Conservation (phyloP, 129 eudicot species). For the Pulicaria dysenterica region DNA sequence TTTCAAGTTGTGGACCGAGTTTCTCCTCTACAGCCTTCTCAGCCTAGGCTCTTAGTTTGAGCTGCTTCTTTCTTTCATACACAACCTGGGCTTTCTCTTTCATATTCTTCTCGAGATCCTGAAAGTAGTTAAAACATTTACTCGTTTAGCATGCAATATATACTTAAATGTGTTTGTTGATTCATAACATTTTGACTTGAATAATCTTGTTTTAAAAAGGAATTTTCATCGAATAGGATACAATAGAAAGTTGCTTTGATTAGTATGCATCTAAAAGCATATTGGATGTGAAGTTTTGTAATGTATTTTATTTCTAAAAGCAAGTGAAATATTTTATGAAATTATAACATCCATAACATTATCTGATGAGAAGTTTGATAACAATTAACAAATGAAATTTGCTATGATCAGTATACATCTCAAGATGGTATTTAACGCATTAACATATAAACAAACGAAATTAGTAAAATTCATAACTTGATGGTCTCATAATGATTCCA, state of each 20-base stretch:
- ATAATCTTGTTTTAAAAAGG: no score
- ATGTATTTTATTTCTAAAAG: no score
- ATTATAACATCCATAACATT: background rate
- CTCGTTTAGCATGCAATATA: no score
- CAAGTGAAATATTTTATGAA: no score
- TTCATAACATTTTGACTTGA: no score
- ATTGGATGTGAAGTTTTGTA: no score
- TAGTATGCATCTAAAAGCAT: no score
- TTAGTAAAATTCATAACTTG: slow-evolving; percentile 39
- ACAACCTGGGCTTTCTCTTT: slow-evolving; percentile 68
- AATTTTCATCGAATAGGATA: no score
- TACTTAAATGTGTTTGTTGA: no score
- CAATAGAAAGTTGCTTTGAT: no score
- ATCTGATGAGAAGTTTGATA: background rate
- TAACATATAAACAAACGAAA: background rate
- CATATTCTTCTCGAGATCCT: slow-evolving; percentile 92
- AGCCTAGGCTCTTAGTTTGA: slow-evolving; percentile 65
- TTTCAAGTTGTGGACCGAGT: slow-evolving; percentile 71
- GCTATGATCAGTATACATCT: background rate
- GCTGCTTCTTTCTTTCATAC: slow-evolving; percentile 81
- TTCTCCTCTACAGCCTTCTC: slow-evolving; percentile 78
- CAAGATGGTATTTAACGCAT: background rate
- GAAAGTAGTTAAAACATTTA: background rate
- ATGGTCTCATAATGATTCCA: slow-evolving; percentile 90
- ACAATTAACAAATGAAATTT: background rate